Conservation (phyloP, 2,329 filamentous ascomycete species). For the Orbilia blumenaviensis region DNA sequence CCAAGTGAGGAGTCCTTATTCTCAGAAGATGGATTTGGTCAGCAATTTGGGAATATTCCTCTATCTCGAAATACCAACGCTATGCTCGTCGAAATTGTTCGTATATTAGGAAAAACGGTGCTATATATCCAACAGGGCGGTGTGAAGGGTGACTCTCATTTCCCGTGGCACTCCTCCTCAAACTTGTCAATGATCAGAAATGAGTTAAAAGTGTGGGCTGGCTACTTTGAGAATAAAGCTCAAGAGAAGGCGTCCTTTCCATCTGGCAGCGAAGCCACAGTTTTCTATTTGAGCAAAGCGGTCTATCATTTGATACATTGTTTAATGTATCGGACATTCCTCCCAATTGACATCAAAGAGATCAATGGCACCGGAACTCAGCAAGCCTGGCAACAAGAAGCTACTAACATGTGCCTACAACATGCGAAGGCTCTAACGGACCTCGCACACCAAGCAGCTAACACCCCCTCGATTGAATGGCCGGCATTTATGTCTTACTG, state of each 20-base stretch:
- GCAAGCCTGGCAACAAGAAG: constrained; percentile 91
- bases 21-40: constrained; percentile 55
- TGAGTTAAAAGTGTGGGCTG: constrained; percentile 84
- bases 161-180: constrained; percentile 87
- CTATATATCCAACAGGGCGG: constrained; percentile 84
- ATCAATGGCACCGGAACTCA: constrained; percentile 70
- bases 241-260: constrained; percentile 66
- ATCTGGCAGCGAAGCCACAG: constrained; percentile 74
- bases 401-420: constrained; percentile 84
- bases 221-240: constrained; percentile 76
- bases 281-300: constrained; percentile 81
- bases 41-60: constrained; percentile 43
- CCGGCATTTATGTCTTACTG: constrained; percentile 87
- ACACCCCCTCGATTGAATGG: constrained; percentile 80
- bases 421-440: constrained; percentile 89
- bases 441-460: constrained; percentile 77
- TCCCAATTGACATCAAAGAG: constrained; percentile 84
- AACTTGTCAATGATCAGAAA: constrained; percentile 86
- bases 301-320: constrained; percentile 89
- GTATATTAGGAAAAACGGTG: constrained; percentile 83
- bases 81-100: constrained; percentile 84
- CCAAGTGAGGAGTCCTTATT: constrained; percentile 82
- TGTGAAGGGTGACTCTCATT: constrained; percentile 88
- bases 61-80: constrained; percentile 66
- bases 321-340: constrained; percentile 83